These are phyloP conservation scores for Boechera divaricarpa DNA, from an alignment of 345 rosid genomes.

Conservation along the genomic window DNA sequence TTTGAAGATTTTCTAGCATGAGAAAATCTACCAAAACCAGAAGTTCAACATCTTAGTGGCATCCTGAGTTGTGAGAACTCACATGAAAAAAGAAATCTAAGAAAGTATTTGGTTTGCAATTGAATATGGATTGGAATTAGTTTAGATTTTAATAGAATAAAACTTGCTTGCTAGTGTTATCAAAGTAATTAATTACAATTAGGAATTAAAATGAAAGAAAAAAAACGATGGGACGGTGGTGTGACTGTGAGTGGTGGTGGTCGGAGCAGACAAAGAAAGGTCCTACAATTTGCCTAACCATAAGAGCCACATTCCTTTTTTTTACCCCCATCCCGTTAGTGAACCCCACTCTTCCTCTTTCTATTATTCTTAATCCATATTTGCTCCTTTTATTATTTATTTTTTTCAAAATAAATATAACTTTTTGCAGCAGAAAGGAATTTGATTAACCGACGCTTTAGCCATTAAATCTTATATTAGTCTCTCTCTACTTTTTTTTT, in stretches of 20 bases:
- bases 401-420: neutral
- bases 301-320: constrained; percentile 27
- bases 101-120: neutral
- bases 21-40: neutral
- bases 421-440: neutral
- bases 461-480: neutral
- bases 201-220: neutral
- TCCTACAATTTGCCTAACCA: constrained; percentile 34
- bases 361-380: constrained; percentile 3
- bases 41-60: neutral
- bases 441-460: neutral
- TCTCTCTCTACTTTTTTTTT: neutral
- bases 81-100: neutral
- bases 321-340: constrained; percentile 25
- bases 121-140: neutral
- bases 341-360: constrained; percentile 33
- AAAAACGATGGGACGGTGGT: constrained; percentile 19
- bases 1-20: neutral
- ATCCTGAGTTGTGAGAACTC: neutral
- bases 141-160: neutral
- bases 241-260: constrained; percentile 23
- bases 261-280: constrained; percentile 40
- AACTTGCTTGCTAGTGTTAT: neutral
- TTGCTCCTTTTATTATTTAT: neutral
- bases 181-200: neutral